Evolutionary conservation across 1,284 basidiomycete genomes (phyloP).

Genomic region (Sporisorium iseilematis-ciliati): DNA sequence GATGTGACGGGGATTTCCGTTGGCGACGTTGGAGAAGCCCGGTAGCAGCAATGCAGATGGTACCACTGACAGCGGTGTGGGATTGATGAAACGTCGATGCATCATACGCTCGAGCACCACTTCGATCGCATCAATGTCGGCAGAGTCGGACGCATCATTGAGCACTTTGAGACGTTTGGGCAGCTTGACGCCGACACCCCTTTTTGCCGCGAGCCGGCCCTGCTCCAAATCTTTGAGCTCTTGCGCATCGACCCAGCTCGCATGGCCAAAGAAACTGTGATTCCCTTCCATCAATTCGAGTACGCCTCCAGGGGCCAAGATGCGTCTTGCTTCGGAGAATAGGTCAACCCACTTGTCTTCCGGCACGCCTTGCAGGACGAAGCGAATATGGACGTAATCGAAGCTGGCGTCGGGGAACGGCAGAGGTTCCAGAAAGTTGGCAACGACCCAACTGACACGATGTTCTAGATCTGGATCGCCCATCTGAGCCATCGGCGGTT

Average conservation of each 20-base stretch:
- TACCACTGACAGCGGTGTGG: slow-evolving; percentile 40
- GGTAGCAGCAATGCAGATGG: slow-evolving; percentile 41
- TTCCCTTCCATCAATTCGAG: slow-evolving; percentile 57
- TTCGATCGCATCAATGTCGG: slow-evolving; percentile 49
- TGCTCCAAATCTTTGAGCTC: slow-evolving; percentile 46
- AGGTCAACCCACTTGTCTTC: slow-evolving; percentile 56
- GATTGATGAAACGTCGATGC: slow-evolving; percentile 54
- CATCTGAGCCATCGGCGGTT: slow-evolving; percentile 39
- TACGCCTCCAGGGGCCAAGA: slow-evolving; percentile 54
- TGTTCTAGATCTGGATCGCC: slow-evolving; percentile 46
- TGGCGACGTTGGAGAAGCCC: slow-evolving; percentile 42
- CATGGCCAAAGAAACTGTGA: slow-evolving; percentile 47
- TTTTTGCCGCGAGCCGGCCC: slow-evolving; percentile 12
- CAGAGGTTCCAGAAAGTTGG: slow-evolving; percentile 57
- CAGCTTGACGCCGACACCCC: slow-evolving; percentile 23
- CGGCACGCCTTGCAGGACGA: slow-evolving; percentile 42
- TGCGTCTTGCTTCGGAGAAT: slow-evolving; percentile 39
- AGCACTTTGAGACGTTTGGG: slow-evolving; percentile 41
- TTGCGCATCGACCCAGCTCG: slow-evolving; percentile 40
- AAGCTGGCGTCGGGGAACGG: slow-evolving; percentile 61
- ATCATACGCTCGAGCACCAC: slow-evolving; percentile 46
- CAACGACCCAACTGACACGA: slow-evolving; percentile 60
- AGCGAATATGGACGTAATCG: slow-evolving; percentile 60
- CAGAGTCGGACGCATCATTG: slow-evolving; percentile 22
- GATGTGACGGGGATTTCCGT: slow-evolving; percentile 51